phyloP scores from a whole-genome alignment of 768 basidiomycete genomes.

The Rhizopogon rudus region DNA sequence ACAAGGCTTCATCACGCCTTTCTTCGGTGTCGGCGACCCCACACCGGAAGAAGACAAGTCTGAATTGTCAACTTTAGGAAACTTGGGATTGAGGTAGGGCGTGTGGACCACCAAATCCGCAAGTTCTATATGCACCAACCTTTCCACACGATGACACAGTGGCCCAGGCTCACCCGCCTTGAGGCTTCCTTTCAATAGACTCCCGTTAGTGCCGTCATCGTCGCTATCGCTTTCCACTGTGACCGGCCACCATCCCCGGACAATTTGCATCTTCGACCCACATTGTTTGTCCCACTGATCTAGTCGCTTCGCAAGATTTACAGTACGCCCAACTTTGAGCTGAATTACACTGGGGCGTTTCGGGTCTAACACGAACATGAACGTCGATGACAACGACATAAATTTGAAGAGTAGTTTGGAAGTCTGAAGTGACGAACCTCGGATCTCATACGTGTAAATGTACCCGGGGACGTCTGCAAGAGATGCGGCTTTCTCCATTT shows the following conservation, averaged over 20 bases:
- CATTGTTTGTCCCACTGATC: conserved; percentile 83
- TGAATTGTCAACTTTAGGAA: conserved; percentile 31
- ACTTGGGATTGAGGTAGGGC: conserved; percentile 56
- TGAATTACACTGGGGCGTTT: conserved; percentile 39
- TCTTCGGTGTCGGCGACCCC: conserved; percentile 14
- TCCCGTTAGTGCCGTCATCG: conserved; percentile 29
- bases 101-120: conserved; percentile 56
- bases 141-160: conserved; percentile 71
- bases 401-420: conserved; percentile 4
- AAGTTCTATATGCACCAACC: conserved; percentile 77
- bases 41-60: conserved; percentile 12
- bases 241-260: conserved; percentile 73
- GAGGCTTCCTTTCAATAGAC: conserved; percentile 63
- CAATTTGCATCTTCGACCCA: conserved; percentile 66
- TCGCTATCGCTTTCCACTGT: conserved; percentile 35
- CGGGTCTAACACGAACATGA: conserved; percentile 21
- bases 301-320: conserved; percentile 66
- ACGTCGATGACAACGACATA: background rate
- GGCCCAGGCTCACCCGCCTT: conserved; percentile 55
- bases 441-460: conserved; percentile 80
- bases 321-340: conserved; percentile 77
- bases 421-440: conserved; percentile 40
- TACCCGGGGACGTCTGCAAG: conserved; percentile 63
- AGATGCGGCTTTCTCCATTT: conserved; percentile 53
- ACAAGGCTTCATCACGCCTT: conserved; percentile 26